phyloP scores from a whole-genome alignment of 108 stramenopile genomes.

The Pseudonitzschia delicatissima region DNA sequence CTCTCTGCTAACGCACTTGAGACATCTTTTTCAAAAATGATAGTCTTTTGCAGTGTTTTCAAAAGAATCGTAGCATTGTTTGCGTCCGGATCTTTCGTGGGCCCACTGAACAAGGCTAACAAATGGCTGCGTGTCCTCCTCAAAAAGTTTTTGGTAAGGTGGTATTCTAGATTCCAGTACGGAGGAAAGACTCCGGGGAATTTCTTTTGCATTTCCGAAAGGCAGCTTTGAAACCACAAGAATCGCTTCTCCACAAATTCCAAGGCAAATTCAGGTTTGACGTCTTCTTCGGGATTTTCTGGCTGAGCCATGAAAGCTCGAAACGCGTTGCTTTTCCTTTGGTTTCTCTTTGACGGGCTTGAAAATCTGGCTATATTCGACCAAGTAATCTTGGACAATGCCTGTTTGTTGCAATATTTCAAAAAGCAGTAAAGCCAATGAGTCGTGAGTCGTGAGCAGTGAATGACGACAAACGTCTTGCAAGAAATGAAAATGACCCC shows the following conservation, averaged over 20 bases:
- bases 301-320: conserved; percentile 60
- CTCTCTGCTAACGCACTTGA: conserved; percentile 71
- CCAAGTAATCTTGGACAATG: conserved; percentile 85
- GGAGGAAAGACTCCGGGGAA: conserved; percentile 88
- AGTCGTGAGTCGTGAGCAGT: neutral
- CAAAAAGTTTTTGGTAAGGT: conserved; percentile 73
- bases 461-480: neutral
- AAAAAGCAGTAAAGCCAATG: neutral
- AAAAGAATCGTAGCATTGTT: conserved; percentile 87
- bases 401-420: conserved; percentile 3
- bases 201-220: conserved; percentile 66
- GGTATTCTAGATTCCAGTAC: conserved; percentile 89
- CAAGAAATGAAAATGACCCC: neutral
- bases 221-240: conserved; percentile 87
- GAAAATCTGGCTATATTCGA: conserved; percentile 75
- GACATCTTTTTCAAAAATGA: conserved; percentile 97
- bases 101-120: conserved; percentile 41
- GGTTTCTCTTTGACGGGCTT: conserved; percentile 36
- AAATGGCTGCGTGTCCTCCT: conserved; percentile 50
- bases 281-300: conserved; percentile 20
- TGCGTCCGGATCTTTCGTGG: conserved; percentile 52
- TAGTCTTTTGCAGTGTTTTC: conserved; percentile 92
- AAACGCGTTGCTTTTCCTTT: conserved; percentile 36
- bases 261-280: conserved; percentile 48
- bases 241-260: conserved; percentile 92